Evolutionary conservation across 306 rosid genomes (phyloP), one percentile per base, ranked within the genome.

Genomic region (Malus asiatica): DNA sequence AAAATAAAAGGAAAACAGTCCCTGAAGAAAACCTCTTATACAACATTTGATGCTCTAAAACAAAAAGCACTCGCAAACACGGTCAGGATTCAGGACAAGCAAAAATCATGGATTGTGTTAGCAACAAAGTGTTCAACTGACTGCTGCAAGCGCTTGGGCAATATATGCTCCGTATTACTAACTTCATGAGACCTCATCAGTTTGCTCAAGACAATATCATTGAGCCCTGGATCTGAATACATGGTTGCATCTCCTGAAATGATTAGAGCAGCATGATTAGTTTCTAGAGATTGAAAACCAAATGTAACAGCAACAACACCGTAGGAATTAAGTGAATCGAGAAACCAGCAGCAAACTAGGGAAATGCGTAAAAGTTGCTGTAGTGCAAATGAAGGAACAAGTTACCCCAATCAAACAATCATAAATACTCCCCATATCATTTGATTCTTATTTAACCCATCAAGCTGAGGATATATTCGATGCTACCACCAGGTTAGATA

Each of bases 241-340:
- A 70, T 67, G 80, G 75, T 77, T 83, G 81, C 83, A 87, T 60
- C 62, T 65, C 88, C 97, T 93, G 95, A 76, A 87, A 91, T 18
- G 22, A 58, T 58, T 61, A 75, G 64, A 80, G 15, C 13, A 77
- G 70, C 40, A 59, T 35, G 4, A 55, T 78, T 51, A 53, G 75
- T 42, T 40, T 58, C 72, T 18, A 33, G 38, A 58, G 32, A 78
- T 33, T 76, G 52, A 44, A 48, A 38, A 79, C n/a, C 70, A 52
- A 5, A 66, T 20, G 42, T 23, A 42, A 25, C 59, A 40, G 38
- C 20, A 33, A 46, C 44, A 63, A 33, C 10, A 29, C 55, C 0
- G 22, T 48, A 61, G 70, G 71, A 18, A 69, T 55, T 5, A 57
- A 27, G 25, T n/a, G 44, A 45, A 70, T 46, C 20, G 29, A 59